Conservation (phyloP, 2,329 filamentous ascomycete species). For the Trichocomaceae sp. region DNA sequence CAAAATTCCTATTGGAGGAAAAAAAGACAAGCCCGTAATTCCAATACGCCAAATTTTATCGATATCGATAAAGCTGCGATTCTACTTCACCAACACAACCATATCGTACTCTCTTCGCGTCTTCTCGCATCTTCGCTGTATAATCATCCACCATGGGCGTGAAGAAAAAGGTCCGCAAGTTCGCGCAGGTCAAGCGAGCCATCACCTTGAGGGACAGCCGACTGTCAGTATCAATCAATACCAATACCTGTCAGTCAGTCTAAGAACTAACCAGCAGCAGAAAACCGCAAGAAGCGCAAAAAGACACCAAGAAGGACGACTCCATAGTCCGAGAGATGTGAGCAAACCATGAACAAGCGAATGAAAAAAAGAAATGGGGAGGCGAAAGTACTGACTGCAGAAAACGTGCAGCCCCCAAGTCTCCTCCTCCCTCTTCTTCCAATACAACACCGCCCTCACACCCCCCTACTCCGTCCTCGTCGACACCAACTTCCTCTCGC, state of each 20-base stretch:
- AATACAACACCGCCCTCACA: slow-evolving; percentile 77
- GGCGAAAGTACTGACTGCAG: slow-evolving; percentile 3
- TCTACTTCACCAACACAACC: background rate
- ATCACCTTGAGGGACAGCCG: slow-evolving; percentile 75
- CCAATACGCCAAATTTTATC: background rate
- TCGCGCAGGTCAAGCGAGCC: slow-evolving; percentile 73
- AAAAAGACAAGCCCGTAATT: slow-evolving; percentile 1
- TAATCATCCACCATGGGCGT: slow-evolving; percentile 62
- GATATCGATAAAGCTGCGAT: background rate
- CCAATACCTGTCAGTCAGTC: too few species aligned
- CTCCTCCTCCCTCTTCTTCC: slow-evolving; percentile 78
- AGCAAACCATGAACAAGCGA: slow-evolving; percentile 15
- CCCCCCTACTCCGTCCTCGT: slow-evolving; percentile 76
- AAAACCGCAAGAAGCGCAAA: slow-evolving; percentile 69
- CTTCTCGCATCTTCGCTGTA: background rate
- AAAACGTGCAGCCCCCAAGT: slow-evolving; percentile 65
- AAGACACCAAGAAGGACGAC: slow-evolving; percentile 51
- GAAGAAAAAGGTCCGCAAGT: slow-evolving; percentile 86
- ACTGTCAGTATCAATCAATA: slow-evolving; percentile 46
- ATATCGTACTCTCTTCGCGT: background rate
- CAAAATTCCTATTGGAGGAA: background rate
- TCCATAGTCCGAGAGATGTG: slow-evolving; percentile 69
- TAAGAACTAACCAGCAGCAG: slow-evolving; percentile 18
- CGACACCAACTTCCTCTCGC: slow-evolving; percentile 85
- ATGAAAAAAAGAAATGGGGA: background rate